Evolutionary conservation across 2,329 filamentous ascomycete genomes (phyloP), one percentile per base, ranked within the genome.

Genomic region (Orbilia brochopaga): DNA sequence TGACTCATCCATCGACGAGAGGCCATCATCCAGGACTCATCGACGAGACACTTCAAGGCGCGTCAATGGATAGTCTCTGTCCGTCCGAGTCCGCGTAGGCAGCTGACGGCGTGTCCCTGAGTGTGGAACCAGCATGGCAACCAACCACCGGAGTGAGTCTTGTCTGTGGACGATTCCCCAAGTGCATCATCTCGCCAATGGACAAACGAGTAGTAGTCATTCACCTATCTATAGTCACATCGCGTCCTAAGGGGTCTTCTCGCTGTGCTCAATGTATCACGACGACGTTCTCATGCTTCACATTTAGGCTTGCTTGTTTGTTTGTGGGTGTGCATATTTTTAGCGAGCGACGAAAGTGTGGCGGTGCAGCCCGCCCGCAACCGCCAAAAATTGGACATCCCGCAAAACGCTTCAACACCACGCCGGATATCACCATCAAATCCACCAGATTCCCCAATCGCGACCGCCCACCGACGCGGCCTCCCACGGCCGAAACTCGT

Each of bases 391-490:
- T 52, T 35, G 42, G 60, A 46, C 35, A 44, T 52, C 19, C 32
- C 37, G 60, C 56, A 64, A 61, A 72, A 53, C 30, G 48, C 55
- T 72, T 44, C 66, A 72, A 72, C 67, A 56, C 59, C 66, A 51
- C 21, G 24, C 60, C 7, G 35, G n/a, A 65, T 72, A 65, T 72
- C 67, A 55, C 30, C 60, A 42, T 72, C 55, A 7, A 48, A 65
- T 54, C 55, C 13, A 46, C 60, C 21, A 65, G 60, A 56, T 61
- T 27, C 10, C 42, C 42, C 32, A 42, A 56, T 65, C 56, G 19
- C 32, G 19, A 10, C 40, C 21, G 17, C 52, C 35, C n/a, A 10
- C 1, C 24, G 52, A 46, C 37, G 1, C 21, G 19, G n/a, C 11
- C 30, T 30, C 1, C 24, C 13, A 61, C 2, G 27, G 17, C 13